These are phyloP conservation scores for Diaporthe sp. DNA, from an alignment of 2,329 filamentous ascomycete species.

Conservation along the genomic window DNA sequence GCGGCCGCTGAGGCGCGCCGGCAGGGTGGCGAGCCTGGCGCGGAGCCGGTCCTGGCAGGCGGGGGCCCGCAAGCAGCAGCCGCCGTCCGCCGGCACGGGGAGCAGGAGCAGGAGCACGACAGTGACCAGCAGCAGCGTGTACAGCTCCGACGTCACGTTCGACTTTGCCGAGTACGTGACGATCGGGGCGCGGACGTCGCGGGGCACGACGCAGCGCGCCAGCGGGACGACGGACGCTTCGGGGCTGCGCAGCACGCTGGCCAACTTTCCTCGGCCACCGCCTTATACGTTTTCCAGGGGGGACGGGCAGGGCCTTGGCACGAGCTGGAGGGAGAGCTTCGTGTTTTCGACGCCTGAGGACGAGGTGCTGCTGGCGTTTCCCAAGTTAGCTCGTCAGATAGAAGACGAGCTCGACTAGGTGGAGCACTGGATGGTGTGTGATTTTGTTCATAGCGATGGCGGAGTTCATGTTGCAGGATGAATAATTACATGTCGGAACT, in stretches of 20 bases:
- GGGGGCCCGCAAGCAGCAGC: not conserved
- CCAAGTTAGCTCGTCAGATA: not conserved
- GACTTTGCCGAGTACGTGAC: not conserved
- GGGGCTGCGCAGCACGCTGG: constrained; percentile 9
- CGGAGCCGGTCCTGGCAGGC: not conserved
- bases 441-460: not conserved
- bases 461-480: not conserved
- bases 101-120: not conserved
- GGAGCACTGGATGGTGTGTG: not conserved
- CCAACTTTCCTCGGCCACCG: constrained; percentile 6
- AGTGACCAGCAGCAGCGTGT: not conserved
- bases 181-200: not conserved
- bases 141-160: not conserved
- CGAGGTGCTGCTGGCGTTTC: constrained; percentile 23
- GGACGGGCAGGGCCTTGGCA: not conserved
- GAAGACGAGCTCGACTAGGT: not conserved
- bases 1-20: not conserved
- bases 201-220: constrained; percentile 39
- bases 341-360: not conserved
- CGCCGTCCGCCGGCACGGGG: not conserved
- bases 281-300: not conserved
- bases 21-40: not conserved
- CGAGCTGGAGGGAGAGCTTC: constrained; percentile 6
- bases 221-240: constrained; percentile 42
- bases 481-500: not conserved